These are phyloP conservation scores for Phytophthora lateralis DNA, from an alignment of 352 stramenopile genomes.

Conservation along the genomic window DNA sequence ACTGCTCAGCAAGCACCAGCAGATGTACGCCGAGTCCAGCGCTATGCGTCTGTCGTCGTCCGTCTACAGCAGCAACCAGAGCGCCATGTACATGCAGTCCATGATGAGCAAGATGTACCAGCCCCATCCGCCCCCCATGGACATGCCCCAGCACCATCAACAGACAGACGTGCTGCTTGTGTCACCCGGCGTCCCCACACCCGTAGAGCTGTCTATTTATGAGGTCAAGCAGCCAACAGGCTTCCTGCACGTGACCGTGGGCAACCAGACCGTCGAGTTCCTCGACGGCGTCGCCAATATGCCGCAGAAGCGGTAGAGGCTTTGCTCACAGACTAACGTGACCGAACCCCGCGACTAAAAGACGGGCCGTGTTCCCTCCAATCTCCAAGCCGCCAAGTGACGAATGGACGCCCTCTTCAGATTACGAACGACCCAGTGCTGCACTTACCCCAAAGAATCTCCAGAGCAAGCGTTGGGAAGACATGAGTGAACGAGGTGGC, in stretches of 20 bases:
- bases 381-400: conserved; percentile 26
- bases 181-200: conserved; percentile 71
- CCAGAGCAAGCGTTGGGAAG: conserved; percentile 22
- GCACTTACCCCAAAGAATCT: conserved; percentile 11
- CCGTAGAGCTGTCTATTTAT: conserved; percentile 84
- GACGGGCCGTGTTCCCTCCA: conserved; percentile 29
- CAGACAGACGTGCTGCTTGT: conserved; percentile 64
- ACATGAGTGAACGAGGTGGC: conserved; percentile 21
- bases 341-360: conserved; percentile 36
- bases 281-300: conserved; percentile 84
- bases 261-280: conserved; percentile 87
- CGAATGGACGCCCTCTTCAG: conserved; percentile 28
- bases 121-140: conserved; percentile 50
- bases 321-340: conserved; percentile 15
- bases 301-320: conserved; percentile 73
- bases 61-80: conserved; percentile 37
- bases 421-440: conserved; percentile 23
- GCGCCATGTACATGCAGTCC: conserved; percentile 63
- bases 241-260: conserved; percentile 77
- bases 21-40: conserved; percentile 37
- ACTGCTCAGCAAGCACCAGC: conserved; percentile 40
- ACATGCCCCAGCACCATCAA: conserved; percentile 24
- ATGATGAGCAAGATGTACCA: conserved; percentile 71
- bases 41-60: conserved; percentile 30
- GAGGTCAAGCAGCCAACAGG: conserved; percentile 84